Evolutionary conservation across 345 rosid species (phyloP).

Genomic region (Punica granatum): DNA sequence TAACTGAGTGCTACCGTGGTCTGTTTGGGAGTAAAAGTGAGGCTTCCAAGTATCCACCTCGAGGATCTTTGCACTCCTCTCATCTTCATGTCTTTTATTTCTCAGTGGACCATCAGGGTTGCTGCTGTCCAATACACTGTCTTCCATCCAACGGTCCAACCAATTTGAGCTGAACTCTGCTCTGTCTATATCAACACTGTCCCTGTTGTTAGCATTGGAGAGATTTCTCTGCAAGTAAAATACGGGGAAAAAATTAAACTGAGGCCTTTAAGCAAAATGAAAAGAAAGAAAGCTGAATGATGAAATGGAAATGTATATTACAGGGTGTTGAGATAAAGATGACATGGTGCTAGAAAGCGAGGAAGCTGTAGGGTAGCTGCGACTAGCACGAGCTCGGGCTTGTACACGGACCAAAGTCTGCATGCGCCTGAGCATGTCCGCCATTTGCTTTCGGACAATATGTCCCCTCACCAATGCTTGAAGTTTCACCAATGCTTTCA

Average conservation of each 20-base stretch:
- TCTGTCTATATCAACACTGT: constrained; percentile 23
- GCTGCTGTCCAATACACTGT: constrained; percentile 36
- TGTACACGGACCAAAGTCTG: constrained; percentile 71
- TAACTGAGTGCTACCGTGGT: constrained; percentile 15
- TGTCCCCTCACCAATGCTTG: constrained; percentile 93
- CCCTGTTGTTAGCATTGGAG: constrained; percentile 37
- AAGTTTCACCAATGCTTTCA: constrained; percentile 89
- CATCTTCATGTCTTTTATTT: constrained; percentile 37
- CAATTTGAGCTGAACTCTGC: constrained; percentile 44
- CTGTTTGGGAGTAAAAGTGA: constrained; percentile 28
- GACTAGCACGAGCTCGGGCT: constrained; percentile 66
- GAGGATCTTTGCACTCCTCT: constrained; percentile 68
- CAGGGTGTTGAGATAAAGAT: constrained; percentile 34
- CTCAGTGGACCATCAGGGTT: constrained; percentile 16
- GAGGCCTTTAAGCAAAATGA: neutral
- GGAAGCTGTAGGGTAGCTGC: constrained; percentile 44
- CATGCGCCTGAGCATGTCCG: constrained; percentile 80
- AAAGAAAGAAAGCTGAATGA: neutral
- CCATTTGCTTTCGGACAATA: constrained; percentile 79
- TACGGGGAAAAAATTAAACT: neutral
- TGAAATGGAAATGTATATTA: constrained; percentile 16
- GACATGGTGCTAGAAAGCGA: constrained; percentile 44
- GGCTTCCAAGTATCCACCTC: constrained; percentile 99
- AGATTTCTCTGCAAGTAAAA: constrained; percentile 38
- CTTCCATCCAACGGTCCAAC: constrained; percentile 84